Percentiles rank a stretch among this genome's conserved stretches.
Conservation (phyloP, 805 yeast genomes). For the Allodekkera sacchari region DNA sequence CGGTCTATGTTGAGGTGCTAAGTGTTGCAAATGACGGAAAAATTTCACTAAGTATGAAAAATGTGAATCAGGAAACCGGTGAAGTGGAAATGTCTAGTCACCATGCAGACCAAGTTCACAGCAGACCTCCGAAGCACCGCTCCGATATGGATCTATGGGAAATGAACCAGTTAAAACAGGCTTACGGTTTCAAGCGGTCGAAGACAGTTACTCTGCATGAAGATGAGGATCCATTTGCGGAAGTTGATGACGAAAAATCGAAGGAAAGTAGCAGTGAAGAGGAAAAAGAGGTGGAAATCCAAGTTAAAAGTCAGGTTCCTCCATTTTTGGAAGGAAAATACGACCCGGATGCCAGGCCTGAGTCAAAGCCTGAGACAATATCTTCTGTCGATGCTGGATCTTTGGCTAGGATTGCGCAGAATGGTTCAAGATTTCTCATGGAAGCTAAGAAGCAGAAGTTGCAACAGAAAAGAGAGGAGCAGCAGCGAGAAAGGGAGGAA, state of each 20-base stretch:
- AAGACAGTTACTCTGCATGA: slow-evolving; percentile 6
- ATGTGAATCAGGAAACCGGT: slow-evolving; percentile 68
- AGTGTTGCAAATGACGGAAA: slow-evolving; percentile 33
- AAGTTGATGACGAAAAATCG: slow-evolving; percentile 14
- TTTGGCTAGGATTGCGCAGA: slow-evolving; percentile 62
- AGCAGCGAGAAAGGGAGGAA: slow-evolving; percentile 28
- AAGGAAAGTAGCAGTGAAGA: slow-evolving; percentile 22
- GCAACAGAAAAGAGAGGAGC: slow-evolving; percentile 40
- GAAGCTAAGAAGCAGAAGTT: slow-evolving; percentile 54
- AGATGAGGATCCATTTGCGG: slow-evolving; percentile 26
- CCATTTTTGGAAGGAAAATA: slow-evolving; percentile 38
- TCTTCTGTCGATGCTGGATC: slow-evolving; percentile 52
- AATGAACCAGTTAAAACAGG: slow-evolving; percentile 55
- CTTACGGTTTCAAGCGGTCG: slow-evolving; percentile 21
- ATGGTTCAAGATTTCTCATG: slow-evolving; percentile 61
- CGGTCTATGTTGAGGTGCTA: slow-evolving; percentile 55
- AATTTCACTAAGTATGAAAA: slow-evolving; percentile 59
- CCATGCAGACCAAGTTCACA: background rate
- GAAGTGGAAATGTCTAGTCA: slow-evolving; percentile 2
- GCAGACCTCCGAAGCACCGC: slow-evolving; percentile 2
- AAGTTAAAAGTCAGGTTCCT: slow-evolving; percentile 62
- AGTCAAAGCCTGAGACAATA: background rate
- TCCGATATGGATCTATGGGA: slow-evolving; percentile 68
- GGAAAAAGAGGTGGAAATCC: slow-evolving; percentile 63
- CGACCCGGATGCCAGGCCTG: slow-evolving; percentile 1